A percentile compares a stretch with the other conserved stretches of the same genome.
These are phyloP conservation scores for Sporisorium scitamineum DNA, from an alignment of 1,284 basidiomycete genomes.

Conservation along the genomic window DNA sequence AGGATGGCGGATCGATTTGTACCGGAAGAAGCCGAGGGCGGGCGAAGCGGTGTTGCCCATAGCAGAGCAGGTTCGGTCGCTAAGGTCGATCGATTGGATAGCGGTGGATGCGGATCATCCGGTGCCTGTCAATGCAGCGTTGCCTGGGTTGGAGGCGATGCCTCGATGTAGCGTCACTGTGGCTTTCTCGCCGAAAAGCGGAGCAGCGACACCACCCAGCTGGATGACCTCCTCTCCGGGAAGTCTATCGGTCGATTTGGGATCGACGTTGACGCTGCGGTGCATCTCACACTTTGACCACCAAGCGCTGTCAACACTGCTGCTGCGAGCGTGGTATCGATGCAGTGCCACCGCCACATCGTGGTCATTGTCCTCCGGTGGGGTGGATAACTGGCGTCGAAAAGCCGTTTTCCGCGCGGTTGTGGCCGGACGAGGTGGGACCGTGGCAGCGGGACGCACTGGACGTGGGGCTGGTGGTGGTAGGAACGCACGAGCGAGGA, in stretches of 20 bases:
- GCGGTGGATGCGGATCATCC: conserved; percentile 21
- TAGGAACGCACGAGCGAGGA: conserved; percentile 47
- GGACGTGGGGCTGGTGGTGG: conserved; percentile 23
- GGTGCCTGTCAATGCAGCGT: conserved; percentile 20
- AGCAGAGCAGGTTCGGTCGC: conserved; percentile 30
- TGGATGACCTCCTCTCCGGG: neutral
- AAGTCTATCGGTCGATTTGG: neutral
- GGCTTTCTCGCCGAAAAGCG: conserved; percentile 13
- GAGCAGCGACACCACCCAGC: neutral
- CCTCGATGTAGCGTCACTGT: conserved; percentile 27
- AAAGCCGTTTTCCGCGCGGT: conserved; percentile 45
- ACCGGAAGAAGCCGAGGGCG: conserved; percentile 41
- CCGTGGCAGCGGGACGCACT: conserved; percentile 38
- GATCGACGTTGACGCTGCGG: conserved; percentile 31
- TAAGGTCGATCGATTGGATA: conserved; percentile 38
- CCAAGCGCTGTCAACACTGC: conserved; percentile 33
- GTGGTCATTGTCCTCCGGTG: neutral
- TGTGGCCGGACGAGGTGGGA: conserved; percentile 58
- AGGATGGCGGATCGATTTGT: conserved; percentile 50
- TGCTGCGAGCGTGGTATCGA: conserved; percentile 42
- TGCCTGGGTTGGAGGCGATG: conserved; percentile 37
- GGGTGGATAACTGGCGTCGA: conserved; percentile 46
- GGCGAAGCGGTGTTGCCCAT: conserved; percentile 26
- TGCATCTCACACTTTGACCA: conserved; percentile 52
- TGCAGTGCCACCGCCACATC: neutral